Percentiles rank a stretch among this genome's conserved stretches.
Evolutionary conservation across 768 basidiomycete species (phyloP).

Genomic region (Glaciozyma martinii): DNA sequence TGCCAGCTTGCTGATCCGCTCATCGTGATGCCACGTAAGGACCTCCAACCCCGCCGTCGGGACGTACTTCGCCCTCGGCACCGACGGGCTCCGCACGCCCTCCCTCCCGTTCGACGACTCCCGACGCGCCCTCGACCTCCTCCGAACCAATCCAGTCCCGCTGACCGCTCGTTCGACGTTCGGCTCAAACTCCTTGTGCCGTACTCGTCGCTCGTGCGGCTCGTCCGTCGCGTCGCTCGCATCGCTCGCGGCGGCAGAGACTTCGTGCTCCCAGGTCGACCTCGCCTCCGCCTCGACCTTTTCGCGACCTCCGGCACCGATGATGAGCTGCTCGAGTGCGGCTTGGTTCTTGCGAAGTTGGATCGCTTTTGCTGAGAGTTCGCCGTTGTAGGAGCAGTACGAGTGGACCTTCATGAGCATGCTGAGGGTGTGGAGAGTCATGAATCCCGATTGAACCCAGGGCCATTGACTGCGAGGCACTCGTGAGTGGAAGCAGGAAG

Average conservation of each 20-base stretch:
- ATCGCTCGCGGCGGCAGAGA: not conserved
- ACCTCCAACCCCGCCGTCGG: constrained; percentile 22
- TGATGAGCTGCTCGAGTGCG: constrained; percentile 46
- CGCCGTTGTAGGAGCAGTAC: constrained; percentile 79
- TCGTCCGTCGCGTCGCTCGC: not conserved
- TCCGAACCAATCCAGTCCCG: not conserved
- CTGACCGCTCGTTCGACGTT: no score
- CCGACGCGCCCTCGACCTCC: not conserved
- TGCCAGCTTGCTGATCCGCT: constrained; percentile 58
- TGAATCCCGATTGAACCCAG: constrained; percentile 86
- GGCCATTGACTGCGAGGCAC: constrained; percentile 67
- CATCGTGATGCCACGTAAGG: constrained; percentile 60
- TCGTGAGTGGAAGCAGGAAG: not conserved
- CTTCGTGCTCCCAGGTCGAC: constrained; percentile 11
- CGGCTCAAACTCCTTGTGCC: no score
- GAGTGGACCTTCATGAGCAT: constrained; percentile 67
- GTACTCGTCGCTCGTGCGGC: no score
- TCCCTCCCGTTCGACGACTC: not conserved
- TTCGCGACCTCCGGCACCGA: constrained; percentile 58
- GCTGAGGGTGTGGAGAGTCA: constrained; percentile 73
- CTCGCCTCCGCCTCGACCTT: constrained; percentile 32
- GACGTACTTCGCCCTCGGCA: not conserved
- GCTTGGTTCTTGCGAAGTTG: constrained; percentile 40
- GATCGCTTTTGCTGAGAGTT: constrained; percentile 45
- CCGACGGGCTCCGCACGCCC: not conserved